phyloP scores from a whole-genome alignment of 148 eudicot species.

The Silene conica region DNA sequence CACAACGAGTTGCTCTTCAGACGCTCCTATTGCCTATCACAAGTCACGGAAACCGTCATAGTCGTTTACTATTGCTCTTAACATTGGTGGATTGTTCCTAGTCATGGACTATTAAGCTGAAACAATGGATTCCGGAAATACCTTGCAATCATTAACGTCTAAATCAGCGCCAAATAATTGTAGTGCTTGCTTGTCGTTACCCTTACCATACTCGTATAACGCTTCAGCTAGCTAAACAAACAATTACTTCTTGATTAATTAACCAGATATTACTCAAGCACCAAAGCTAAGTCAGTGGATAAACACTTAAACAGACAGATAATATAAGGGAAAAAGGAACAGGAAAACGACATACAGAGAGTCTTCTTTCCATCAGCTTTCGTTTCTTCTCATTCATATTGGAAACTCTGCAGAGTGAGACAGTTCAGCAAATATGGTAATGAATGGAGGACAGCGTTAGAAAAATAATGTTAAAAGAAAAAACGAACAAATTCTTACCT shows the following conservation, averaged over 20 bases:
- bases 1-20: conserved; percentile 88
- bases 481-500: conserved; percentile 33
- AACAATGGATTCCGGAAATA: too few relatives aligned
- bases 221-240: conserved; percentile 74
- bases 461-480: neutral
- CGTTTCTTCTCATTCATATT: conserved; percentile 62
- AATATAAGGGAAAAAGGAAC: neutral
- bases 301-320: too few relatives aligned
- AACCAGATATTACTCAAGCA: neutral
- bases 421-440: neutral
- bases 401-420: conserved; percentile 46
- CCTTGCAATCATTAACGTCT: conserved; percentile 73
- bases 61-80: neutral
- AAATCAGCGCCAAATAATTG: conserved; percentile 60
- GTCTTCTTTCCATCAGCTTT: conserved; percentile 47
- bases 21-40: conserved; percentile 77
- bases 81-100: neutral
- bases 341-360: conserved; percentile 50
- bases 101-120: too few relatives aligned
- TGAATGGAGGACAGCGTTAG: neutral
- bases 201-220: conserved; percentile 61
- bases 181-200: conserved; percentile 52
- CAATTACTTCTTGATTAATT: neutral
- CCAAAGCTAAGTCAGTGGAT: neutral
- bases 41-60: neutral